Percentiles rank a stretch among this genome's conserved stretches.
Conservation (phyloP, 2,329 filamentous ascomycete species). For the Chaetomiaceae sp. region DNA sequence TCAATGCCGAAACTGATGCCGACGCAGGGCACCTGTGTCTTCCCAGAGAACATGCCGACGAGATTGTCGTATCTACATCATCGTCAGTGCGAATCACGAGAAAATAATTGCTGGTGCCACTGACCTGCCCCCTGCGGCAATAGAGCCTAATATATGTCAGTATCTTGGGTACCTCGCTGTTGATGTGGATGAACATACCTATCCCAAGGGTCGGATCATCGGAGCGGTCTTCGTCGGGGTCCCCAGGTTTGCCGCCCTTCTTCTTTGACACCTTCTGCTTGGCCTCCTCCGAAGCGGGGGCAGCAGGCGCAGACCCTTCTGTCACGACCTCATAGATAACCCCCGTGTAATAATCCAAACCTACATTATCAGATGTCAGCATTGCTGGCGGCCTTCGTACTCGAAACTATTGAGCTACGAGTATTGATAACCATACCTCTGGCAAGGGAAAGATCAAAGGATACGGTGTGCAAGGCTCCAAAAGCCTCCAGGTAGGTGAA, state of each 20-base stretch:
- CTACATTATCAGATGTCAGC: constrained; percentile 28
- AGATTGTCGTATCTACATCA: constrained; percentile 68
- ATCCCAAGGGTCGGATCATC: constrained; percentile 27
- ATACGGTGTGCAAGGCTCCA: constrained; percentile 66
- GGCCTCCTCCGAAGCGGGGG: constrained; percentile 13
- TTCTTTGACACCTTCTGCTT: constrained; percentile 23
- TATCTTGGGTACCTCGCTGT: neutral
- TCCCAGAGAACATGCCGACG: constrained; percentile 88
- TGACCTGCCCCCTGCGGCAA: constrained; percentile 75
- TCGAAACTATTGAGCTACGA: no score
- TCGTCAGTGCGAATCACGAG: neutral
- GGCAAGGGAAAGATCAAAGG: constrained; percentile 85
- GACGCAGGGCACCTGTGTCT: constrained; percentile 77
- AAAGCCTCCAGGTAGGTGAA: constrained; percentile 80
- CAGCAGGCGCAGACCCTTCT: constrained; percentile 63
- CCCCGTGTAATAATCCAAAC: constrained; percentile 78
- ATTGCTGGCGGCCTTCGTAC: no score
- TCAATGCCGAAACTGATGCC: constrained; percentile 93
- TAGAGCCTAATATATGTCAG: constrained; percentile 32
- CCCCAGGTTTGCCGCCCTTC: constrained; percentile 24
- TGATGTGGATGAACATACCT: constrained; percentile 5
- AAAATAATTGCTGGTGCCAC: neutral
- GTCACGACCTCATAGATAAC: constrained; percentile 88
- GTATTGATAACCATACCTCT: constrained; percentile 49
- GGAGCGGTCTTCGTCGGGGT: constrained; percentile 26